Percentiles rank a stretch among this genome's conserved stretches.
phyloP scores from a whole-genome alignment of 2,329 filamentous ascomycete species.

The Talaromyces amestolkiae region DNA sequence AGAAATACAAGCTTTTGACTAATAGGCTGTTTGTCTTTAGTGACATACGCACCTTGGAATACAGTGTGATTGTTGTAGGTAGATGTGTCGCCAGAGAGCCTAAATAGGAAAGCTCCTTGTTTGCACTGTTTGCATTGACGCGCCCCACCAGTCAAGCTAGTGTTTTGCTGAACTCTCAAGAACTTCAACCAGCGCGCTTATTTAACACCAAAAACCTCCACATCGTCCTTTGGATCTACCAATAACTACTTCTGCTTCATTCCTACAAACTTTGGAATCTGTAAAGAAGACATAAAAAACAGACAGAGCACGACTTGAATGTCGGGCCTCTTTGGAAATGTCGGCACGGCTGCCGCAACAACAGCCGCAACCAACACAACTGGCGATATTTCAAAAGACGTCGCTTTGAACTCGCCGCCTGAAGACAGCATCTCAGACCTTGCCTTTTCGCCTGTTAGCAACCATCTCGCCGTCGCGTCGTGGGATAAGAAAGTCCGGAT shows the following conservation, averaged over 20 bases:
- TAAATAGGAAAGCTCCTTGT: slow-evolving; percentile 6
- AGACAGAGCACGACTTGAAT: slow-evolving; percentile 25
- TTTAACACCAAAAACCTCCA: neutral
- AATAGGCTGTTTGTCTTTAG: neutral
- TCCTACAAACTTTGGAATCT: neutral
- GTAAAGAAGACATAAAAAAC: neutral
- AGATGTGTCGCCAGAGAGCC: neutral
- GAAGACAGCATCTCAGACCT: slow-evolving; percentile 88
- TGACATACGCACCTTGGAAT: neutral
- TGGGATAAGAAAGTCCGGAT: slow-evolving; percentile 99
- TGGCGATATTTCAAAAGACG: slow-evolving; percentile 87
- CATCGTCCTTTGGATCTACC: neutral
- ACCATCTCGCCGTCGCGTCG: slow-evolving; percentile 84
- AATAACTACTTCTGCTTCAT: neutral
- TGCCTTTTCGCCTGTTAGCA: slow-evolving; percentile 71
- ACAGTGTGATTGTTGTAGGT: neutral
- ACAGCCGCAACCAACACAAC: slow-evolving; percentile 63
- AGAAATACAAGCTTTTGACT: neutral
- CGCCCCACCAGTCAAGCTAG: slow-evolving; percentile 2
- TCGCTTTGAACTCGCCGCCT: slow-evolving; percentile 73
- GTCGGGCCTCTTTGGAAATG: slow-evolving; percentile 52
- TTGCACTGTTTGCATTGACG: slow-evolving; percentile 11
- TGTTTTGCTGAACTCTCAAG: slow-evolving; percentile 4
- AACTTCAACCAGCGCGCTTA: neutral
- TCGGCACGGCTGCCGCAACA: slow-evolving; percentile 49